These are phyloP conservation scores for Tulasnella sp. DNA, from an alignment of 768 basidiomycete species.

Conservation along the genomic window DNA sequence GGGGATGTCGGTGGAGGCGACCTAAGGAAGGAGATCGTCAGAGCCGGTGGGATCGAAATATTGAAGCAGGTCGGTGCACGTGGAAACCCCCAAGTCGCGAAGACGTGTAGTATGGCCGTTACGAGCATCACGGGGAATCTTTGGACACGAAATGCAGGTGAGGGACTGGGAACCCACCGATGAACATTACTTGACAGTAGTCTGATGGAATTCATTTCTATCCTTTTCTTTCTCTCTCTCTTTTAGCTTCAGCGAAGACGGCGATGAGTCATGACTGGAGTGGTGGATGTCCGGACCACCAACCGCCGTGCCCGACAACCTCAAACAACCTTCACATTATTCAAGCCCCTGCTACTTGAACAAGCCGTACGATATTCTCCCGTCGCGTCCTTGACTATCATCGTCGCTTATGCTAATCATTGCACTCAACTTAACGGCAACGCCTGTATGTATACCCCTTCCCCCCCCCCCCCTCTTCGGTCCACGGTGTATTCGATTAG, in stretches of 20 bases:
- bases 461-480: too few species aligned
- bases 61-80: constrained; percentile 7
- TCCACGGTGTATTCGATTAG: too few species aligned
- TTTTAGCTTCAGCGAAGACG: constrained; percentile 10
- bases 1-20: constrained; percentile 16
- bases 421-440: too few species aligned
- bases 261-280: constrained; percentile 16
- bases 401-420: too few species aligned
- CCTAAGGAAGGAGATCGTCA: constrained; percentile 15
- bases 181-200: too few species aligned
- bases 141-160: constrained; percentile 16
- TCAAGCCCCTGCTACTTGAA: too few species aligned
- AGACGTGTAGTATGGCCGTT: constrained; percentile 10
- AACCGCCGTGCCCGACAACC: background rate
- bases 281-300: constrained; percentile 14
- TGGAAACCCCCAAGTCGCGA: constrained; percentile 9
- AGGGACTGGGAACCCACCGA: too few species aligned
- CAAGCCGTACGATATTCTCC: too few species aligned
- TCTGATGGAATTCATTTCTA: too few species aligned
- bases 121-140: constrained; percentile 16
- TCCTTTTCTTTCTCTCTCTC: background rate
- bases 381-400: too few species aligned
- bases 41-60: constrained; percentile 16
- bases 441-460: too few species aligned
- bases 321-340: too few species aligned